Conservation (phyloP, 345 rosid genomes). For the Linum usitatissimum region DNA sequence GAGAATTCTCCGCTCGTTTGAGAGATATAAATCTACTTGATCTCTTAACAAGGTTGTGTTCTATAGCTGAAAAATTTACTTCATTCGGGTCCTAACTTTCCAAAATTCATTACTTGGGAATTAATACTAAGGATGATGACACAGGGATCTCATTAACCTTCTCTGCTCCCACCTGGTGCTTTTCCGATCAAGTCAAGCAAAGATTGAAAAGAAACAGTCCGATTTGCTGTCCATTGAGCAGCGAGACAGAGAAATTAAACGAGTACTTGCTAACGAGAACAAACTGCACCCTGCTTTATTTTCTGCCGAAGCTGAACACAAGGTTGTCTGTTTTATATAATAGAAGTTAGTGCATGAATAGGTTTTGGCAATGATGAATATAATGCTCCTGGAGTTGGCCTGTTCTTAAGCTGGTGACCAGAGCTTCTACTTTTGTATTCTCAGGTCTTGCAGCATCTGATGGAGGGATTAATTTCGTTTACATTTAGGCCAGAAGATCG, state of each 20-base stretch:
- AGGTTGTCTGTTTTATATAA: conserved; percentile 37
- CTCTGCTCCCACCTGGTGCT: conserved; percentile 69
- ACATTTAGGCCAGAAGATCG: conserved; percentile 85
- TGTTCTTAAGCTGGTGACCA: conserved; percentile 9
- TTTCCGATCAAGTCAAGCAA: conserved; percentile 65
- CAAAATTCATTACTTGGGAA: conserved; percentile 11
- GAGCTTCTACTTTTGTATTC: conserved; percentile 12
- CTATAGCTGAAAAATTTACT: conserved; percentile 11
- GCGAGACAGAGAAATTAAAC: conserved; percentile 55
- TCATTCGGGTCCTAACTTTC: conserved; percentile 3
- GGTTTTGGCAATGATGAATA: neutral
- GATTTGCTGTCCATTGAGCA: conserved; percentile 42
- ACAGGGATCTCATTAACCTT: conserved; percentile 76
- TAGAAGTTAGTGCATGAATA: conserved; percentile 1
- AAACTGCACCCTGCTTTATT: conserved; percentile 95
- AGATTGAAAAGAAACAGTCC: conserved; percentile 46
- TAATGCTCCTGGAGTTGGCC: conserved; percentile 10
- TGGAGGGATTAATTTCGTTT: conserved; percentile 68
- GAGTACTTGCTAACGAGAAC: conserved; percentile 55
- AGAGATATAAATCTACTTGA: conserved; percentile 80
- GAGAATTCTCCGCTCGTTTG: conserved; percentile 67
- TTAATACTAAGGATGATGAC: conserved; percentile 35
- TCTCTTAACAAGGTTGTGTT: conserved; percentile 67
- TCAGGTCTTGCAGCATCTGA: conserved; percentile 90
- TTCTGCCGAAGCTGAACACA: conserved; percentile 87